Percentiles rank a stretch among this genome's conserved stretches.
phyloP scores from a whole-genome alignment of 208 protist genomes.

The Leishmania tarentolae region DNA sequence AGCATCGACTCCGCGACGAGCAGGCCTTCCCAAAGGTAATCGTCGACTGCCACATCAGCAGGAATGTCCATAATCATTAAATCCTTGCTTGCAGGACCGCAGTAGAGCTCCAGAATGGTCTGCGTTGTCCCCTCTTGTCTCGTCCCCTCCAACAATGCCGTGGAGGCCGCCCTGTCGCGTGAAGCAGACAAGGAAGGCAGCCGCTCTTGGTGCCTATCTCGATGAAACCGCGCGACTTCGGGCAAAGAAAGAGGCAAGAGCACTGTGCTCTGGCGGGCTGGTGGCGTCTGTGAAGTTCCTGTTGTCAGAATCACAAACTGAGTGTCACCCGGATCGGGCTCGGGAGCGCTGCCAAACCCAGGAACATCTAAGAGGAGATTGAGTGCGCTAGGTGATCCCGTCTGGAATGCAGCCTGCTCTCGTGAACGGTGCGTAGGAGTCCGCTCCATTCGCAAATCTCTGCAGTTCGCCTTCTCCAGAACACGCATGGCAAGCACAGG shows the following conservation, averaged over 20 bases:
- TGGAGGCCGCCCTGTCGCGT: not conserved
- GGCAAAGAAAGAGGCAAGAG: slow-evolving; percentile 18
- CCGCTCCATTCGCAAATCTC: not conserved
- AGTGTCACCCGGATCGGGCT: not conserved
- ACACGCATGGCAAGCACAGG: slow-evolving; percentile 1
- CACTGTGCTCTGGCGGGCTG: not conserved
- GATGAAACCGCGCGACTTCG: slow-evolving; percentile 15
- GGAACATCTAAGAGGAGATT: slow-evolving; percentile 21
- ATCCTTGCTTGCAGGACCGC: slow-evolving; percentile 28
- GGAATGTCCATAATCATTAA: slow-evolving; percentile 20
- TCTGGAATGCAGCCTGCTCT: not conserved
- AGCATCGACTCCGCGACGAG: slow-evolving; percentile 27
- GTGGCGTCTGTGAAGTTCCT: not conserved
- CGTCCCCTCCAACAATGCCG: slow-evolving; percentile 5
- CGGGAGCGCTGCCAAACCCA: not conserved
- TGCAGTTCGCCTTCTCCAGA: not conserved
- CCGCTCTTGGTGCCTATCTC: slow-evolving; percentile 17
- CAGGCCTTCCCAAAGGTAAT: slow-evolving; percentile 23
- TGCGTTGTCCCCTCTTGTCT: not conserved
- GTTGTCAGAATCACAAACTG: slow-evolving; percentile 16
- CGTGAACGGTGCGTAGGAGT: not conserved
- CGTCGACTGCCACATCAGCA: not conserved
- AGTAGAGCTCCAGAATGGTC: slow-evolving; percentile 24
- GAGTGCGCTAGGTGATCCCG: not conserved
- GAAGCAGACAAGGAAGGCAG: not conserved